phyloP scores from a whole-genome alignment of 75 land plant genomes.

The Cupressus sempervirens region DNA sequence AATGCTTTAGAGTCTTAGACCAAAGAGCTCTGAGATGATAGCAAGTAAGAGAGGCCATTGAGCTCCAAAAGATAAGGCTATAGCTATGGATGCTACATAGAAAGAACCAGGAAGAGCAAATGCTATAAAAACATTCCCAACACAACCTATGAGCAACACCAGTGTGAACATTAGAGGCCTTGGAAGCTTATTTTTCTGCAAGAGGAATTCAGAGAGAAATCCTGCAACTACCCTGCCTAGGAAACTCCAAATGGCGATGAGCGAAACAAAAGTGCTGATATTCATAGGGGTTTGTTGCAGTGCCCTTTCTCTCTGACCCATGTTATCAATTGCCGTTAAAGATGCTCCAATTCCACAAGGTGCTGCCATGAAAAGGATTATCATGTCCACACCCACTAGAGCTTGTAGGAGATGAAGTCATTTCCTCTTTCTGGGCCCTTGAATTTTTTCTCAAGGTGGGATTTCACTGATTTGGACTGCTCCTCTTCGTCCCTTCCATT shows the following conservation, averaged over 20 bases:
- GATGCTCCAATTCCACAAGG: slow-evolving; percentile 50
- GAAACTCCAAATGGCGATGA: slow-evolving; percentile 71
- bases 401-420: slow-evolving; percentile 68
- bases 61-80: slow-evolving; percentile 64
- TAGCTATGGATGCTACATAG: slow-evolving; percentile 48
- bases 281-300: slow-evolving; percentile 35
- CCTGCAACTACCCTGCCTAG: slow-evolving; percentile 50
- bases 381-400: slow-evolving; percentile 27
- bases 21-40: slow-evolving; percentile 25
- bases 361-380: not conserved
- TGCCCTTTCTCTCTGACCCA: slow-evolving; percentile 51
- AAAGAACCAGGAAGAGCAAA: slow-evolving; percentile 22
- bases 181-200: slow-evolving; percentile 27
- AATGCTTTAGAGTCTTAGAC: slow-evolving; percentile 49
- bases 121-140: slow-evolving; percentile 20
- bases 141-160: slow-evolving; percentile 16
- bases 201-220: slow-evolving; percentile 44
- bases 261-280: slow-evolving; percentile 57
- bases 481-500: not conserved
- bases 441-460: not conserved
- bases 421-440: slow-evolving; percentile 47
- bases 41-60: slow-evolving; percentile 53
- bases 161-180: slow-evolving; percentile 17
- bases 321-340: slow-evolving; percentile 66
- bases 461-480: not conserved